phyloP scores from a whole-genome alignment of 106 monocot species.

The Cymbidium sinense region DNA sequence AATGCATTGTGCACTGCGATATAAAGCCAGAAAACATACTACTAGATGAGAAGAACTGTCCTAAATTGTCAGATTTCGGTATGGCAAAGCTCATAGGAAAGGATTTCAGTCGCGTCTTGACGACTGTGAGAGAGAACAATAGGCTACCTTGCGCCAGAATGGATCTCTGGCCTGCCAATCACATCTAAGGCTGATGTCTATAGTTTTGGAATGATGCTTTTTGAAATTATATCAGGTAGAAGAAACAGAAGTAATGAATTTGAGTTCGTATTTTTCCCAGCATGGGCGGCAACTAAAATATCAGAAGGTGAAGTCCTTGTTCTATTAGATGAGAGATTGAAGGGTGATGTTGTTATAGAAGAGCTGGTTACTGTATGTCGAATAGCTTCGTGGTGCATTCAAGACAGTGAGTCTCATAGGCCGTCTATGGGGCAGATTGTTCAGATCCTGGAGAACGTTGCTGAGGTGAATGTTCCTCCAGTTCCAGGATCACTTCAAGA shows the following conservation, averaged over 20 bases:
- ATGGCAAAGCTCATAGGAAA: constrained; percentile 36
- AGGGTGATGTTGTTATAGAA: constrained; percentile 7
- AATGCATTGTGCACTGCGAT: constrained; percentile 40
- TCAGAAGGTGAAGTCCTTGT: constrained; percentile 21
- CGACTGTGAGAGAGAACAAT: constrained; percentile 33
- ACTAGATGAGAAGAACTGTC: constrained; percentile 19
- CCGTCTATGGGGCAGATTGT: constrained; percentile 18
- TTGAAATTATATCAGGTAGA: constrained; percentile 30
- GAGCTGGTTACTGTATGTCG: constrained; percentile 20
- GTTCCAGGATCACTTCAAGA: constrained; percentile 1
- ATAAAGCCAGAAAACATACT: constrained; percentile 44
- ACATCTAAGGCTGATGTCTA: constrained; percentile 35
- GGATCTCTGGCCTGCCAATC: constrained; percentile 32
- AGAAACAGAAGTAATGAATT: not conserved
- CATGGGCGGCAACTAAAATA: constrained; percentile 17
- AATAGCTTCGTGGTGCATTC: constrained; percentile 21
- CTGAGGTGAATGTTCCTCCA: constrained; percentile 8
- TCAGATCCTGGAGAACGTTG: constrained; percentile 11
- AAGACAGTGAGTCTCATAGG: constrained; percentile 15
- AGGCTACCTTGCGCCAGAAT: constrained; percentile 39
- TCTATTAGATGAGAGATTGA: constrained; percentile 21
- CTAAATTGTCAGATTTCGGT: constrained; percentile 37
- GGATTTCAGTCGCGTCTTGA: constrained; percentile 33
- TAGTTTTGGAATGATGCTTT: constrained; percentile 39
- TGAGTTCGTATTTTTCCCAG: constrained; percentile 7